A percentile compares a stretch with the other conserved stretches of the same genome.
These are phyloP conservation scores for Dactylellina leptospora DNA, from an alignment of 2,329 filamentous ascomycete genomes.

Conservation along the genomic window DNA sequence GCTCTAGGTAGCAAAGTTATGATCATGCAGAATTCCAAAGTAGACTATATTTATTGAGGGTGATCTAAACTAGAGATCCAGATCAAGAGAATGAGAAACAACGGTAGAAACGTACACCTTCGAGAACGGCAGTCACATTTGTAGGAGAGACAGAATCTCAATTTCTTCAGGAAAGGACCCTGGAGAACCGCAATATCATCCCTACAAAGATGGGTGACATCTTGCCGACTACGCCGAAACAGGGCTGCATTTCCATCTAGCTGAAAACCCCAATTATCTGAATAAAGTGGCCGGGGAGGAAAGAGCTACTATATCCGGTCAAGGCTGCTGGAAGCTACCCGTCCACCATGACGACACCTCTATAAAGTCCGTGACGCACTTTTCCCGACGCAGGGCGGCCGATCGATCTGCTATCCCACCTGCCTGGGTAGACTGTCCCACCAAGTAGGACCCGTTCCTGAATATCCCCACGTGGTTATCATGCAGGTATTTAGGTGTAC, in stretches of 20 bases:
- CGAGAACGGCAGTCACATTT: too few species aligned
- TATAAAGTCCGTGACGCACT: not conserved
- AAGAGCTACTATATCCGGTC: constrained; percentile 11
- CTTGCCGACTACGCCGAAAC: constrained; percentile 1
- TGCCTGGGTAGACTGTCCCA: constrained; percentile 28
- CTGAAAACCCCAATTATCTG: not conserved
- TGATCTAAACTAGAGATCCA: too few species aligned
- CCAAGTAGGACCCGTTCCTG: constrained; percentile 27
- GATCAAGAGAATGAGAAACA: too few species aligned
- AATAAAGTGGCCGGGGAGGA: not conserved
- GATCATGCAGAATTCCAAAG: too few species aligned
- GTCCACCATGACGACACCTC: constrained; percentile 19
- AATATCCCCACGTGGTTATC: constrained; percentile 44
- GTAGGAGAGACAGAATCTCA: too few species aligned
- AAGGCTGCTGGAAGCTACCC: constrained; percentile 8
- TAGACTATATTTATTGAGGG: too few species aligned
- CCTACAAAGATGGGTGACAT: not conserved
- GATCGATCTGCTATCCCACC: constrained; percentile 34
- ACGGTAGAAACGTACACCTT: too few species aligned
- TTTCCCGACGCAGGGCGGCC: constrained; percentile 14
- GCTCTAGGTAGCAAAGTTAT: not conserved
- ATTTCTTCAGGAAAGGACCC: too few species aligned
- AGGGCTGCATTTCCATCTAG: constrained; percentile 14
- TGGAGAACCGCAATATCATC: too few species aligned
- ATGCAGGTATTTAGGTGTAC: constrained; percentile 8